Base-by-base conservation (phyloP, 1,284 basidiomycete genomes). In the Wolfiporia cocos region DNA sequence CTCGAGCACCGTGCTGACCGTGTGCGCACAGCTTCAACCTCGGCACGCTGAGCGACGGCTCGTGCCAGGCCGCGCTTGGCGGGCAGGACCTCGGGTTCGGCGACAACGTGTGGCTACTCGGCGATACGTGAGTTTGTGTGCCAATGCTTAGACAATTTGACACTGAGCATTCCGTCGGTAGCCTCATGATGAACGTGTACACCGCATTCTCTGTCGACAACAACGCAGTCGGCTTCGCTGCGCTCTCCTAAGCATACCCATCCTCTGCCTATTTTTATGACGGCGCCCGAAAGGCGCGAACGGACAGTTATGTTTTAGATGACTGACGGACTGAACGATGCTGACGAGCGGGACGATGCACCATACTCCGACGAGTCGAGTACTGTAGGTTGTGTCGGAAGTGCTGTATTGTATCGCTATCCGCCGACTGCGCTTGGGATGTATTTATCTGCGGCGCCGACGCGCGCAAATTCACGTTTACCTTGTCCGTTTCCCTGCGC, bases 101-200 rank as follows among this genome's bases (percentile, higher is more conserved):
- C 6, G 36, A 36, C 42, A 40, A 43, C 17, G 44, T 48, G 42
- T 63, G 57, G 58, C 43, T 63, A 24, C 44, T 63, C 7, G 60
- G 61, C 2, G 59, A 61, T 35, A 46, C 49, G 34, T 60, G 33
- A 38, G 49, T 46, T n/a, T 32, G 29, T 31, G 11, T 9, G 11
- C 19, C 9, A 33, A 5, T 12, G 17, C 17, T 5, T 15, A 21
- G 5, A 11, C 31, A 18, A 18, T 11, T 15, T 33, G 19, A 15
- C 28, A 22, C 22, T 21, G 30, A 31, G 9, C 4, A 14, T 15
- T 4, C 20, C n/a, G 3, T 28, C 15, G 15, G 9, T 20, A 45
- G 44, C 19, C 39, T 41, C 39, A 45, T 45, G 38, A 41, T 37
- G 39, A 45, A 45, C 35, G 44, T 41, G 5, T 45, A 45, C 31